Evolutionary conservation across 2,329 filamentous ascomycete genomes (phyloP).

Genomic region (Bipolaris oryzae): DNA sequence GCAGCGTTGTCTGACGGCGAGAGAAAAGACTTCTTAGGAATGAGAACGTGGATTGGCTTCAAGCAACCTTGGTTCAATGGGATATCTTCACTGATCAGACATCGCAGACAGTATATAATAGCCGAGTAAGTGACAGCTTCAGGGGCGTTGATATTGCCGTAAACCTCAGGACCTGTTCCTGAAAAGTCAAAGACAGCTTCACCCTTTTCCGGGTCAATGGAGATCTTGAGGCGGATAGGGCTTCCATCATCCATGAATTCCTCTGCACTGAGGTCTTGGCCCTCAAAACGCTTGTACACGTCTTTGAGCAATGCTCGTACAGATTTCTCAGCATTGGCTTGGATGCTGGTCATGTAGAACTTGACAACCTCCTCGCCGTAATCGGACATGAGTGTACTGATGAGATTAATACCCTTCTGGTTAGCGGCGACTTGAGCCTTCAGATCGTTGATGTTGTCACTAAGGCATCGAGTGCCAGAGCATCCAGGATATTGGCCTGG

Average conservation of each 20-base stretch:
- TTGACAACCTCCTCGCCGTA: conserved; percentile 79
- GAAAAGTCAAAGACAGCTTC: conserved; percentile 79
- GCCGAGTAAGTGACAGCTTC: conserved; percentile 82
- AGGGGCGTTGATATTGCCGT: conserved; percentile 80
- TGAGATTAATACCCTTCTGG: conserved; percentile 81
- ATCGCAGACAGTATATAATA: conserved; percentile 85
- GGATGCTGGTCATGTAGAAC: conserved; percentile 83
- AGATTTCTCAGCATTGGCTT: conserved; percentile 77
- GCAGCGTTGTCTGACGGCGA: conserved; percentile 77
- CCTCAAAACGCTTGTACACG: conserved; percentile 71
- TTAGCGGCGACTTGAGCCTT: conserved; percentile 89
- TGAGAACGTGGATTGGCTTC: conserved; percentile 74
- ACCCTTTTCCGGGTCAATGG: conserved; percentile 74
- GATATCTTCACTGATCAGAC: conserved; percentile 79
- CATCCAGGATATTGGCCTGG: conserved; percentile 78
- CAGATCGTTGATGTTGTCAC: conserved; percentile 84
- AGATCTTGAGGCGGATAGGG: conserved; percentile 75
- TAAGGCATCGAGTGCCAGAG: conserved; percentile 76
- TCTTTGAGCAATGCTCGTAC: conserved; percentile 76
- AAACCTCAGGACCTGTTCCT: conserved; percentile 80
- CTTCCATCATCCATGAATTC: conserved; percentile 90
- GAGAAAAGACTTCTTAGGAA: conserved; percentile 74
- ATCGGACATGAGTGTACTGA: conserved; percentile 74
- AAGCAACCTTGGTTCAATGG: conserved; percentile 87
- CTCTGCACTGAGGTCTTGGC: conserved; percentile 71